These are phyloP conservation scores for Marasmius oreades DNA, from an alignment of 1,284 basidiomycete genomes.

Conservation along the genomic window DNA sequence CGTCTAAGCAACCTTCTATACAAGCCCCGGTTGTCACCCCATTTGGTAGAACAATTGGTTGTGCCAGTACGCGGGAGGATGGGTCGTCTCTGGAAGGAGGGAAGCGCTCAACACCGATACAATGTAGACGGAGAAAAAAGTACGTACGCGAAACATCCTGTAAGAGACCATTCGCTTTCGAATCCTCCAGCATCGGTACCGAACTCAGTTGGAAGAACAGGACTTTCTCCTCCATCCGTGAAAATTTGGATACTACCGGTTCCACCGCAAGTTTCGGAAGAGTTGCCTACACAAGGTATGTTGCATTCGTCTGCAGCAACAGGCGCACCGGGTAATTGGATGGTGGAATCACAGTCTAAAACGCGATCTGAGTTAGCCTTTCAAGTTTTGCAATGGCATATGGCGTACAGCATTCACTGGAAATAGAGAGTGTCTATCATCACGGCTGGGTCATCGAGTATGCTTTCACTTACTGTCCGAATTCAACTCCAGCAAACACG, in stretches of 20 bases:
- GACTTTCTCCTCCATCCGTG: conserved; percentile 29
- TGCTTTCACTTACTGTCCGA: conserved; percentile 27
- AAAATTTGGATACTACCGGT: conserved; percentile 32
- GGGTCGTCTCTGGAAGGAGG: conserved; percentile 27
- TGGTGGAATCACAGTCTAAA: conserved; percentile 37
- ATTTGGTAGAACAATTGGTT: conserved; percentile 32
- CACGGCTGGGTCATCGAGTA: not conserved
- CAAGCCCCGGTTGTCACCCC: conserved; percentile 38
- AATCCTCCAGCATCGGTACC: conserved; percentile 21
- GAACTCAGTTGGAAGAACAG: conserved; percentile 17
- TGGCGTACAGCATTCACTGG: conserved; percentile 38
- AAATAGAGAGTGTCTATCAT: not conserved
- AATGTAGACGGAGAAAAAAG: not conserved
- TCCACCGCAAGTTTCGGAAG: conserved; percentile 34
- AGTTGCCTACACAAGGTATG: conserved; percentile 32
- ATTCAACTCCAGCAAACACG: conserved; percentile 33
- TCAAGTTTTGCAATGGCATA: not conserved
- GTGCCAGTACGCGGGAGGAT: conserved; percentile 27
- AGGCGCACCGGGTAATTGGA: conserved; percentile 32
- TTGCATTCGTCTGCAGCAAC: conserved; percentile 31
- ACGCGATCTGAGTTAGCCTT: not conserved
- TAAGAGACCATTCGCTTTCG: conserved; percentile 28
- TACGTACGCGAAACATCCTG: conserved; percentile 37
- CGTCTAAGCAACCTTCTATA: conserved; percentile 34
- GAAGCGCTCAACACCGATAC: not conserved